Base-by-base conservation (phyloP, 2,329 filamentous ascomycete genomes). In the Erysiphe pulchra region DNA sequence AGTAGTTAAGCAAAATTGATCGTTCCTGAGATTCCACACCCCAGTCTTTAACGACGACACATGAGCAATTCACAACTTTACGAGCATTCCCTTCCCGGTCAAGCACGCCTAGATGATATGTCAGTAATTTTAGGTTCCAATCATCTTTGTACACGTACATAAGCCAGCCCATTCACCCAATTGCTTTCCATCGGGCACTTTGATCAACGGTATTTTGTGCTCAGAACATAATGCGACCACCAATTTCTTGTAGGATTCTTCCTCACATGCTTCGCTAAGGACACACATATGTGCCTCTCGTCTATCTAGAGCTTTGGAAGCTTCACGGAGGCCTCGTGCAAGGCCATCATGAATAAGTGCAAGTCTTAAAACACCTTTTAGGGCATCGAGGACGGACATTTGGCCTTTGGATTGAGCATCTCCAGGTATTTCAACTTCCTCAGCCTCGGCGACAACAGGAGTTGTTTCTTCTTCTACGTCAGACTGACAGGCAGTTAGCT, bases 61-160 rank as follows among this genome's bases (percentile, higher is more conserved):
- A 95, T 63, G 87, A 95, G 85, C 90, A 98, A 82, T 98, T 98
- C 73, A 98, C 90, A 58, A 98, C 87, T 80, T 98, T 98, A 70
- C 90, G 83, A 62, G 90, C 85, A 70, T 98, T 98, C 61, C 90
- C 90, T 71, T 98, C 90, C 63, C 90, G 87, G 73, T 98, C 90
- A 61, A 98, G 78, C 59, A 94, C 86, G 71, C 87, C 87, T 94
- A 53, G 32, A 16, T 41, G 11, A 13, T 33, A 2, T 2, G 7
- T 46, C 18, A 46, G 45, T 14, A 14, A 33, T 9, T 33, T 28
- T 28, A 28, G n/a, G 9, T 28, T 10, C 12, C n/a, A 42, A 10
- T 42, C 4, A 12, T 14, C 20, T 5, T 34, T 16, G 20, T 24
- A 3, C 53, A 86, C 87, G 65, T 77, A 95, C 90, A 98, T 62